Conservation (phyloP, 2,329 filamentous ascomycete species). For the Didymella exigua region DNA sequence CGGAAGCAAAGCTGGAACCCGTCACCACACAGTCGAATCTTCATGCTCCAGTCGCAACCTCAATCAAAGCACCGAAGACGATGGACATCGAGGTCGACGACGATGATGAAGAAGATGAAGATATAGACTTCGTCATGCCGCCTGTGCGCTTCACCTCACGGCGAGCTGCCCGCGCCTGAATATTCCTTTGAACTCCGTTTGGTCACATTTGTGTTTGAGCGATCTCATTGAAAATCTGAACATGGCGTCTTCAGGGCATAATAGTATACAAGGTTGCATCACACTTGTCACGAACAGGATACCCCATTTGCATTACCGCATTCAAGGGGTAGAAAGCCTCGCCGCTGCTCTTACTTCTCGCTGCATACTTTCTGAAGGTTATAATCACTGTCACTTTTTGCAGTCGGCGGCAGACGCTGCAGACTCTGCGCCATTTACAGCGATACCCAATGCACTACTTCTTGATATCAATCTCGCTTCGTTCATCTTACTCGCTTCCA, state of each 20-base stretch:
- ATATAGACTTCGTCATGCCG: constrained; percentile 44
- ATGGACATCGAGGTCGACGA: constrained; percentile 47
- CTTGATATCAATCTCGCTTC: not conserved
- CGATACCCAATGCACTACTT: constrained; percentile 7
- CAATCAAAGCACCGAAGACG: constrained; percentile 23
- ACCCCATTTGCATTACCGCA: constrained; percentile 6
- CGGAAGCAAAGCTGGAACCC: constrained; percentile 14
- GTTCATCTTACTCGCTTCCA: too few species aligned
- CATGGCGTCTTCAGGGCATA: constrained; percentile 7
- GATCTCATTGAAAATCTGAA: constrained; percentile 17
- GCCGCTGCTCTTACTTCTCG: not conserved
- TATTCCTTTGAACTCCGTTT: not conserved
- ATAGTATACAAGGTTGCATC: not conserved
- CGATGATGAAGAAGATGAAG: constrained; percentile 38
- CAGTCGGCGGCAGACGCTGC: not conserved
- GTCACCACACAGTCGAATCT: constrained; percentile 6
- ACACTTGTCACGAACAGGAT: constrained; percentile 12
- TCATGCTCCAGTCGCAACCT: constrained; percentile 5
- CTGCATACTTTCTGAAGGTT: not conserved
- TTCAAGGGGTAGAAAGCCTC: not conserved
- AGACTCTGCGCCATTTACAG: not conserved
- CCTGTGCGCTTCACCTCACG: constrained; percentile 46
- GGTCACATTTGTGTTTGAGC: constrained; percentile 39
- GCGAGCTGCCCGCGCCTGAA: constrained; percentile 21
- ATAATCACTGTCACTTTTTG: not conserved